Evolutionary conservation across 768 basidiomycete species (phyloP), one percentile per base, ranked within the genome.

Genomic region (Porpolomopsis calyptriformis): DNA sequence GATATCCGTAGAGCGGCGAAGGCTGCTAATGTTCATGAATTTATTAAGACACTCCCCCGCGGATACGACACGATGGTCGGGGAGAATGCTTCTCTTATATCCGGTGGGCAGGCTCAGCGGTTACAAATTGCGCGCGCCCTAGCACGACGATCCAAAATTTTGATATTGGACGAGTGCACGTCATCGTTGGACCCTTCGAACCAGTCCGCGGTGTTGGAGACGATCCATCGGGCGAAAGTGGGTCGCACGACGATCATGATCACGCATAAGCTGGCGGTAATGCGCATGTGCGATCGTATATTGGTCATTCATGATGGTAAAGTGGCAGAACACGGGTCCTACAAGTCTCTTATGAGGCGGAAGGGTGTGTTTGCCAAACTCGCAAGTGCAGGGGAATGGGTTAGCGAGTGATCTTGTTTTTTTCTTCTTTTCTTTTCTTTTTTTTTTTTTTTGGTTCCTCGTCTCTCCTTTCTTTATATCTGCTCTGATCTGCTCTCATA

Each of bases 81-180:
- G 29, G 91, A 94, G 67, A 93, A 93, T 60, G 94, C 89, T 0
- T 67, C 74, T 16, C 71, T 91, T 35, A 76, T 98, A 47, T 93
- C 90, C 0, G 94, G 92, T 16, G 94, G 94, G 1, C 94, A 98
- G 57, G 90, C 88, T 1, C 94, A 98, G 65, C 76, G 94, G 5
- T 67, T 97, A 11, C 83, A 86, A 59, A 91, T 98, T 54, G 93
- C 93, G 0, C 76, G 93, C 4, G 90, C 93, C 0, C 74, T 97
- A 16, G 84, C 81, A 2, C 71, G 86, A 29, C 73, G 77, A 0
- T 68, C 80, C 0, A 74, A 71, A 35, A 74, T 97, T 11, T 69
- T 96, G 36, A 79, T 97, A 26, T 66, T 97, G 45, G 94, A 97
- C 60, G 94, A 98, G 60, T 96, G 92, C 59, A 98, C 94, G 14